Percentiles rank a stretch among this genome's conserved stretches.
phyloP scores from a whole-genome alignment of 2,329 filamentous ascomycete species.

The Exophiala bonariae region DNA sequence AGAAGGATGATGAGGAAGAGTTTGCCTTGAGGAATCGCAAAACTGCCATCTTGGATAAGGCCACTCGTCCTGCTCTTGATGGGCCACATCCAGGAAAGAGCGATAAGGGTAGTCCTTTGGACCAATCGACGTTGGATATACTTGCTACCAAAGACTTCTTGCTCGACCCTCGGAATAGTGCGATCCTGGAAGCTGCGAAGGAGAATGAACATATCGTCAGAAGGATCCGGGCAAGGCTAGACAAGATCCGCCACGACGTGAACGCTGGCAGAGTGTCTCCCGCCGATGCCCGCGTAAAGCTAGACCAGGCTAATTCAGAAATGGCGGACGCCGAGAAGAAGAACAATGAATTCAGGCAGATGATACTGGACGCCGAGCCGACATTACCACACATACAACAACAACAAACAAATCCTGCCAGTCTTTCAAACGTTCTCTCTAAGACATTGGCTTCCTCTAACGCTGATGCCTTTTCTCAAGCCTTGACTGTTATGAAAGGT shows the following conservation, averaged over 20 bases:
- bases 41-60: conserved; percentile 15
- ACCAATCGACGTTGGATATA: conserved; percentile 13
- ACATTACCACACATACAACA: conserved; percentile 15
- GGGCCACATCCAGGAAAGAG: background rate
- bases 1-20: conserved; percentile 25
- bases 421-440: conserved; percentile 18
- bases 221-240: conserved; percentile 21
- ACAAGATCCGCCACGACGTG: conserved; percentile 25
- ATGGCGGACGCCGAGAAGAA: conserved; percentile 26
- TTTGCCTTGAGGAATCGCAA: conserved; percentile 15
- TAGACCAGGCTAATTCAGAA: conserved; percentile 24
- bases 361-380: conserved; percentile 21
- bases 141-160: conserved; percentile 17
- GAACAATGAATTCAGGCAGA: conserved; percentile 24
- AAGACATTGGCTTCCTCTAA: conserved; percentile 16
- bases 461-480: conserved; percentile 22
- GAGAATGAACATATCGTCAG: conserved; percentile 25
- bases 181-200: conserved; percentile 24
- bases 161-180: conserved; percentile 21
- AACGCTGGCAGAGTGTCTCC: conserved; percentile 23
- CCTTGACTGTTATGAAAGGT: conserved; percentile 22
- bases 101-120: background rate
- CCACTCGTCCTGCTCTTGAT: background rate
- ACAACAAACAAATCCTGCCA: conserved; percentile 5
- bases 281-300: conserved; percentile 19